phyloP scores from a whole-genome alignment of 495 filamentous ascomycete species.

The Neurospora sp. region DNA sequence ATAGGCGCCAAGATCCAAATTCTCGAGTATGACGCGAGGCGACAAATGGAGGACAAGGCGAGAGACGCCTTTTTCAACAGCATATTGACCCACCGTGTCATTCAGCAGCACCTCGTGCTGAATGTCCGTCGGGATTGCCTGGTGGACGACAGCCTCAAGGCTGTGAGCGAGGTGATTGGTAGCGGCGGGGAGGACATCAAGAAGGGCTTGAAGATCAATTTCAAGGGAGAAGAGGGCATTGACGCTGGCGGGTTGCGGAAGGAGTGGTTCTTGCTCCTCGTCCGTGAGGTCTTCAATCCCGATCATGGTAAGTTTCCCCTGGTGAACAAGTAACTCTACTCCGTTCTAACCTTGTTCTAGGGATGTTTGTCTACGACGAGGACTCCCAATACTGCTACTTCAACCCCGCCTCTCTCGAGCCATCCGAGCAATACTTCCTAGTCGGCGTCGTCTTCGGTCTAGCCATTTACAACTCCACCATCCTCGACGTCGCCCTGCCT shows the following conservation, averaged over 20 bases:
- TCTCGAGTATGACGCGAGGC: conserved; percentile 77
- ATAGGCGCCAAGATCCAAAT: conserved; percentile 93
- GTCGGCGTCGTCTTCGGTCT: conserved; percentile 83
- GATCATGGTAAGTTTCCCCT: conserved; percentile 59
- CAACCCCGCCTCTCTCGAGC: conserved; percentile 85
- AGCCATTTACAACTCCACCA: conserved; percentile 94
- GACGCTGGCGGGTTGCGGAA: conserved; percentile 89
- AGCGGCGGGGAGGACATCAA: conserved; percentile 82
- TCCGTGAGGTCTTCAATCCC: conserved; percentile 86
- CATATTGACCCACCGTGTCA: conserved; percentile 60
- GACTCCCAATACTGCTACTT: conserved; percentile 93
- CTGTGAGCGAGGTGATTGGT: conserved; percentile 81
- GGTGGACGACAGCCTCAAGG: conserved; percentile 80
- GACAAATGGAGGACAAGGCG: conserved; percentile 87
- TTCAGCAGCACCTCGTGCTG: conserved; percentile 73
- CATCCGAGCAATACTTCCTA: conserved; percentile 87
- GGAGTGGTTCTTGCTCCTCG: conserved; percentile 91
- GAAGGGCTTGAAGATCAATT: conserved; percentile 82
- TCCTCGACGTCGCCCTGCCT: conserved; percentile 81
- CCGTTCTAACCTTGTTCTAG: conserved; percentile 28
- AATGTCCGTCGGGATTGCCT: conserved; percentile 78
- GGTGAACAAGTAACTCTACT: background rate
- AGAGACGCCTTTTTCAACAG: conserved; percentile 88
- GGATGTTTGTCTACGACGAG: conserved; percentile 89
- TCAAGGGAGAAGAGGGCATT: conserved; percentile 81